Evolutionary conservation across 75 land plant species (phyloP).

Genomic region (Chamaecyparis obtusa): DNA sequence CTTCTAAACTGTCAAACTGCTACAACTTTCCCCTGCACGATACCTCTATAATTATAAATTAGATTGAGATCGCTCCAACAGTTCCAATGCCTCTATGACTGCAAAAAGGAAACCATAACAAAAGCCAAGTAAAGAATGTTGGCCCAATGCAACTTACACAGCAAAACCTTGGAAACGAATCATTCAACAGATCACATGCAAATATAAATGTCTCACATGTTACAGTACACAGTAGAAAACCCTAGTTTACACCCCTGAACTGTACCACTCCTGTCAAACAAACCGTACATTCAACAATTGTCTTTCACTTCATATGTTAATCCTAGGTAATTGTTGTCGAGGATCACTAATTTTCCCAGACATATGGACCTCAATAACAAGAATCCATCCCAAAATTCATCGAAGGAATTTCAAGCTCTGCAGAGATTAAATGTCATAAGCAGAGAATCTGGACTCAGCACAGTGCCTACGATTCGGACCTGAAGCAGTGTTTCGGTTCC

Average conservation of each 20-base stretch:
- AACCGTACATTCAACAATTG: not conserved
- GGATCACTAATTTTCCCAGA: not conserved
- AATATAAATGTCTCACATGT: too few relatives aligned
- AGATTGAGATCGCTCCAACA: too few relatives aligned
- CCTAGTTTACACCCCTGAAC: not conserved
- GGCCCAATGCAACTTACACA: too few relatives aligned
- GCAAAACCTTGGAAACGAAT: too few relatives aligned
- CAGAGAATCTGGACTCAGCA: not conserved
- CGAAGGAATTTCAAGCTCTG: not conserved
- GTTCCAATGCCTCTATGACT: too few relatives aligned
- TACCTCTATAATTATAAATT: too few relatives aligned
- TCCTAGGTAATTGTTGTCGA: not conserved
- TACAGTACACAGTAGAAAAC: too few relatives aligned
- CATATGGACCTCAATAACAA: not conserved
- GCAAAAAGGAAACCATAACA: too few relatives aligned
- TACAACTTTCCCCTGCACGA: too few relatives aligned
- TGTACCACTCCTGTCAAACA: not conserved
- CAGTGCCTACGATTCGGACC: not conserved
- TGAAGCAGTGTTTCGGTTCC: not conserved
- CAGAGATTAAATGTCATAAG: not conserved
- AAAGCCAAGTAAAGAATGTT: too few relatives aligned
- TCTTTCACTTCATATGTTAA: not conserved
- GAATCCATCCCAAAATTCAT: not conserved
- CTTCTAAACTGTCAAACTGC: too few relatives aligned
- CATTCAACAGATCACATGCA: too few relatives aligned